Base-by-base conservation (phyloP, 495 filamentous ascomycete genomes). In the Podospora bellae-mahoneyi region DNA sequence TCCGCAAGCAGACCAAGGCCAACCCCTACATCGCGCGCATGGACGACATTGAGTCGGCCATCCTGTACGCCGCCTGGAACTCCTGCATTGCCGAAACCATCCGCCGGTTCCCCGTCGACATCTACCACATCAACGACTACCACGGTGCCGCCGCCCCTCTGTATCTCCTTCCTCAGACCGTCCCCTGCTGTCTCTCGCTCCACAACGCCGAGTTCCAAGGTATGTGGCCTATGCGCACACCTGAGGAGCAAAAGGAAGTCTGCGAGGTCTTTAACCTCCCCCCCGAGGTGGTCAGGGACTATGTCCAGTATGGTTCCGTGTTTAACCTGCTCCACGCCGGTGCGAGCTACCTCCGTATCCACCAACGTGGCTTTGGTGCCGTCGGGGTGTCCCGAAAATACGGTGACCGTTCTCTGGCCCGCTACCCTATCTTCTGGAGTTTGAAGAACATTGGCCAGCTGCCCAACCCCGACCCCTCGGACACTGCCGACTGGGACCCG, bases 111-210 rank as follows among this genome's bases (percentile, higher is more conserved):
- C 84, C 88, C 0, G 81, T 91, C 58, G 89, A 92, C 71, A 73
- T 93, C 23, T 93, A 93, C 73, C 90, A 93, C 74, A 89, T 92
- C 73, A 93, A 93, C 76, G 90, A 93, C 74, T 93, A 92, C 74
- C 90, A 93, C 68, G 90, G 90, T 34, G 88, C 90, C 19, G 77
- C 90, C 5, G 90, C 90, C 53, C 90, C 89, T 13, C 79, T 92
- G 6, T 89, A 93, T 68, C 81, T 91, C 19, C 81, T 92, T 4
- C 90, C 90, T 0, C 71, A 77, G 30, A 89, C 83, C 3, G 84
- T 89, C 55, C 87, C 87, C 0, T 84, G 84, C 72, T 88, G 85
- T 68, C 73, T 89, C 2, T 78, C 77, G 1, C 77, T 78, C 56
- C 77, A 78, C 62, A 78, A 92, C 69, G 90, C 88, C 44, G 89